phyloP scores from a whole-genome alignment of 176 grass and related monocot species.

The Eleusine coracana region DNA sequence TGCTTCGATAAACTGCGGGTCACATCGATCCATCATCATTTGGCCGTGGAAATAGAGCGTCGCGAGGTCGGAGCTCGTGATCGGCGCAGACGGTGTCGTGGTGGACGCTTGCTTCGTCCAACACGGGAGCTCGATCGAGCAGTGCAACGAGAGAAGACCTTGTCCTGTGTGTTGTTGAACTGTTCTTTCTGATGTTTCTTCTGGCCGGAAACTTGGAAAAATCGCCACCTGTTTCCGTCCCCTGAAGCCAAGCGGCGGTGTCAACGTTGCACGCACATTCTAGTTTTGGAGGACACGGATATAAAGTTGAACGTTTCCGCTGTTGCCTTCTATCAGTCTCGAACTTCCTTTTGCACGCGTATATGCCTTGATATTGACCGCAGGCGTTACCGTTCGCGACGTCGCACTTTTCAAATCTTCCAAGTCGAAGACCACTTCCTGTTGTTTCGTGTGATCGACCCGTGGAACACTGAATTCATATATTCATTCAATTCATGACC shows the following conservation, averaged over 20 bases:
- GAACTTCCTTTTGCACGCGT: not conserved
- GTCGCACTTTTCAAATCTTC: not conserved
- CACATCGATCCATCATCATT: constrained; percentile 24
- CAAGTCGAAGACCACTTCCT: not conserved
- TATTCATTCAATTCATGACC: not conserved
- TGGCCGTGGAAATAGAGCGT: constrained; percentile 5
- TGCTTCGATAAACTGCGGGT: not conserved
- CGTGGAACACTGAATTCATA: constrained; percentile 9
- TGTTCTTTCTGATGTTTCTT: not conserved
- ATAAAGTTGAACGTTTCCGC: constrained; percentile 9
- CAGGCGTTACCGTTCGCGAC: not conserved
- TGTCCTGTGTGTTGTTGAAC: not conserved
- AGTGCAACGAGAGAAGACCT: too few species aligned
- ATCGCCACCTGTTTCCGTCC: not conserved
- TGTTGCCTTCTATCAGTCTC: not conserved
- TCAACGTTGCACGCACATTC: constrained; percentile 12
- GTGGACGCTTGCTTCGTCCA: not conserved
- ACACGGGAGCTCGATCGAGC: not conserved
- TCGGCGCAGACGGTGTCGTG: not conserved
- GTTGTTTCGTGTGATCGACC: not conserved
- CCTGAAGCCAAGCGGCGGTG: not conserved
- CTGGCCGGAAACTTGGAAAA: constrained; percentile 4
- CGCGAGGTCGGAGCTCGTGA: not conserved
- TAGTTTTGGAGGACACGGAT: not conserved
- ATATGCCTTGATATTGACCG: not conserved